These are phyloP conservation scores for Aegilops longissima DNA, from an alignment of 176 grass and related monocot genomes.

Conservation along the genomic window DNA sequence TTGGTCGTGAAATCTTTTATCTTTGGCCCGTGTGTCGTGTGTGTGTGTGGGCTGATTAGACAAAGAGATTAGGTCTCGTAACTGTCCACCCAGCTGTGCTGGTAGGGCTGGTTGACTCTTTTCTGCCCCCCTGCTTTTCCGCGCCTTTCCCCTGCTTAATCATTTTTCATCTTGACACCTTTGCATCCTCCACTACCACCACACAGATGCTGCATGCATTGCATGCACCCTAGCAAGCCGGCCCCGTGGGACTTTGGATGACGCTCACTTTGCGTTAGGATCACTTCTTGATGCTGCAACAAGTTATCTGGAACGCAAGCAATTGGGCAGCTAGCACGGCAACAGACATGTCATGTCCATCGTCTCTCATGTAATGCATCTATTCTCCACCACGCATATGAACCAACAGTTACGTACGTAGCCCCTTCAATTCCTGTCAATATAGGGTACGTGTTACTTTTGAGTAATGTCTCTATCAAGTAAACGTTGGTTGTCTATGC, in stretches of 20 bases:
- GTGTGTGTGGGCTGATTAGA: background rate
- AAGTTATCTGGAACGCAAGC: constrained; percentile 43
- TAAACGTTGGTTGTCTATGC: background rate
- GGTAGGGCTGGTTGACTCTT: constrained; percentile 38
- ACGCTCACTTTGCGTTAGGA: constrained; percentile 42
- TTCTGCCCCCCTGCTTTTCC: constrained; percentile 17
- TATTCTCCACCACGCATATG: background rate
- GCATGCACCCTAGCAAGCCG: background rate
- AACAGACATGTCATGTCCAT: background rate
- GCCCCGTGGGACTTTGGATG: constrained; percentile 36
- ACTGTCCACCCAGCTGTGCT: constrained; percentile 24
- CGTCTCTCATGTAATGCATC: background rate
- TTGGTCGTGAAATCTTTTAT: no score
- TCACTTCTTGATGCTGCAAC: constrained; percentile 35
- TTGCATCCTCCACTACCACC: background rate
- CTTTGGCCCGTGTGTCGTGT: background rate
- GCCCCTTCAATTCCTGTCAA: background rate
- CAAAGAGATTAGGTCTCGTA: constrained; percentile 29
- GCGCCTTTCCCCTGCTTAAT: constrained; percentile 37
- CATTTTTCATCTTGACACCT: constrained; percentile 40
- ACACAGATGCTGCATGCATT: constrained; percentile 18
- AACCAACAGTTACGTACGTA: background rate
- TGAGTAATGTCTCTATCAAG: background rate
- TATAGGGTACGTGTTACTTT: no score
- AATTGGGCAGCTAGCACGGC: constrained; percentile 13